These are phyloP conservation scores for Pseudocercospora fuligena DNA, from an alignment of 2,329 filamentous ascomycete species.

Conservation along the genomic window DNA sequence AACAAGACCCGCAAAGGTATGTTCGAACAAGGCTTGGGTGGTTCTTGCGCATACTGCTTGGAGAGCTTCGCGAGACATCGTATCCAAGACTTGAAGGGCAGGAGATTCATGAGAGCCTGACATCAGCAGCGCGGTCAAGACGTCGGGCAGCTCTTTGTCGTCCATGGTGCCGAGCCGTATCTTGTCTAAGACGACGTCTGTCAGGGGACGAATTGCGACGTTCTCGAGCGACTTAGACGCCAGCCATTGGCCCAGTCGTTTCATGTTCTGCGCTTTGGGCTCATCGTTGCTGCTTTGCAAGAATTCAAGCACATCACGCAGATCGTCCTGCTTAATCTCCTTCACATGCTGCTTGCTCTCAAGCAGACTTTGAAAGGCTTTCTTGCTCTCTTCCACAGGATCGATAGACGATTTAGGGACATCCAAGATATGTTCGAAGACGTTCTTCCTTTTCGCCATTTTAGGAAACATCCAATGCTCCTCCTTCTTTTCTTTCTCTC, in stretches of 20 bases:
- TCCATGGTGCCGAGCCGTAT: conserved; percentile 26
- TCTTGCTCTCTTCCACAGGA: conserved; percentile 27
- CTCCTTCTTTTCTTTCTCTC: conserved; percentile 20
- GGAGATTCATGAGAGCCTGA: neutral
- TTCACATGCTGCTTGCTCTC: neutral
- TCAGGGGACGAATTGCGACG: conserved; percentile 1
- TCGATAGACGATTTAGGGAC: conserved; percentile 14
- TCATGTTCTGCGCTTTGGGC: conserved; percentile 30
- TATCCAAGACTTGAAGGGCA: conserved; percentile 22
- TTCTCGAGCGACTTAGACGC: neutral
- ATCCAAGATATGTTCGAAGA: conserved; percentile 23
- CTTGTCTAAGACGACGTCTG: conserved; percentile 28
- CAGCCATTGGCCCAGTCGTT: conserved; percentile 32
- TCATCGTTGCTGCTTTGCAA: conserved; percentile 32
- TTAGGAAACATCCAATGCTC: conserved; percentile 27
- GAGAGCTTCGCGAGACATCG: conserved; percentile 7
- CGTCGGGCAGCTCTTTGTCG: conserved; percentile 11
- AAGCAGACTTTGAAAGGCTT: conserved; percentile 32
- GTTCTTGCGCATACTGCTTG: neutral
- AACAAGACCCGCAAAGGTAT: neutral
- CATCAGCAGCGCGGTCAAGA: conserved; percentile 15
- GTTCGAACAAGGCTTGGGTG: conserved; percentile 1
- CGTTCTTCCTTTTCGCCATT: conserved; percentile 12
- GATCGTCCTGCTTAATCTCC: neutral
- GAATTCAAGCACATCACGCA: conserved; percentile 30